Base-by-base conservation (phyloP, 78 protist genomes). In the Polysphondylium violaceum region DNA sequence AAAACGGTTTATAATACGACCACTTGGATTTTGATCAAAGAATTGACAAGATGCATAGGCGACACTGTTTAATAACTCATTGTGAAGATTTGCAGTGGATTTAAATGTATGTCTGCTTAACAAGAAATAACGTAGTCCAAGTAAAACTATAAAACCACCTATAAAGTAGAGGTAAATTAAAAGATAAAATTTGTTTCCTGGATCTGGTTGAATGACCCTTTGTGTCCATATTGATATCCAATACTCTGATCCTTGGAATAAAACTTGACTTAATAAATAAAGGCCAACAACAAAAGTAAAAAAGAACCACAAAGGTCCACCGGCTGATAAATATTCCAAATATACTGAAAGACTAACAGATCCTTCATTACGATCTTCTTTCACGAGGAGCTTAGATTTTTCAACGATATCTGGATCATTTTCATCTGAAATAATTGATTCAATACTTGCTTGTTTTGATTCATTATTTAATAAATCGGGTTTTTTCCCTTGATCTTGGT, bases 1-100 rank as follows among this genome's bases (percentile, higher is more conserved):
- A 44, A 88, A 88, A 41, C 86, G 53, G 61, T 88, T 88, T 41
- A 88, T 19, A 4, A 88, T 88, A 59, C 94, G 68, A 31, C 94
- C 94, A 3, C 78, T 27, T 21, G 94, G 94, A 50, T 76, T 88
- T 11, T 36, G 21, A 23, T 76, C 87, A 67, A 88, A 88, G 76
- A 87, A 87, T 27, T 40, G 58, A 35, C 64, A 43, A 19, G 86
- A 59, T 35, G 93, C 75, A 2, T n/a, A 16, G 21, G 64, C n/a
- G 27, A 79, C 36, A 14, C 65, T 33, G 14, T n/a, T 17, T 17
- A 79, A 47, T n/a, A 79, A 29, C 2, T 55, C 12, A 3, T 38
- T 29, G 29, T 79, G 89, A 2, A 79, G 33, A 1, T 33, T 35
- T 16, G 23, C 43, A 1, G 77, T n/a, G n/a, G 77, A 33, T 7